Evolutionary conservation across 192 early-diverging fungal genomes (phyloP).

Genomic region (Rhizophagus prolifer): DNA sequence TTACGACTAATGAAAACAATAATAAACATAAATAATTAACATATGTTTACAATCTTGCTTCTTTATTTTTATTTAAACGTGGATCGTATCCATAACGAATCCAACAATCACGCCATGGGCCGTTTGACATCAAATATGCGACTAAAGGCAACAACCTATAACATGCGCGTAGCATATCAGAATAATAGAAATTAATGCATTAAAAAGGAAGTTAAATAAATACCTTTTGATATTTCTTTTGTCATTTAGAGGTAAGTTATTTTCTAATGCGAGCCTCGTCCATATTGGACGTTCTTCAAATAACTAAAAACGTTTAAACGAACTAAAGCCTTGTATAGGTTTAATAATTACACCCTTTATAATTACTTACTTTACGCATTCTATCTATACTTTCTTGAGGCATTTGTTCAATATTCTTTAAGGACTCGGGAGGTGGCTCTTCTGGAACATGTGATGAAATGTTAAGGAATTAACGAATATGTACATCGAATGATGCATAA

Average conservation of each 20-base stretch:
- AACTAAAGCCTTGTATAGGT: background rate
- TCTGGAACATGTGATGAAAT: slow-evolving; percentile 29
- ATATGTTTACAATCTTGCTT: slow-evolving; percentile 31
- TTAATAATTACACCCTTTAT: background rate
- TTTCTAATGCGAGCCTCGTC: slow-evolving; percentile 39
- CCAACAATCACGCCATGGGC: slow-evolving; percentile 52
- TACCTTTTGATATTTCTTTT: slow-evolving; percentile 33
- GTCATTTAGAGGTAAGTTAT: slow-evolving; percentile 20
- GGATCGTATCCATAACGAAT: slow-evolving; percentile 49
- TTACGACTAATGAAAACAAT: background rate
- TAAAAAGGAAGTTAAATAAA: background rate
- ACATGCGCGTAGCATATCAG: background rate
- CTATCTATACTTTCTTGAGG: slow-evolving; percentile 25
- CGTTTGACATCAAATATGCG: slow-evolving; percentile 41
- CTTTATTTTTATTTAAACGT: slow-evolving; percentile 29
- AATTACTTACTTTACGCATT: slow-evolving; percentile 22
- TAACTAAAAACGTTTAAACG: slow-evolving; percentile 26
- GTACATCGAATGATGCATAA: background rate
- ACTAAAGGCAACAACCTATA: slow-evolving; percentile 33
- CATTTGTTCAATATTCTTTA: slow-evolving; percentile 21
- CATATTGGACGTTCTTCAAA: slow-evolving; percentile 50
- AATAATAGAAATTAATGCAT: slow-evolving; percentile 1
- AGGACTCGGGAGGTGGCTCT: slow-evolving; percentile 30
- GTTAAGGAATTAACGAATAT: background rate
- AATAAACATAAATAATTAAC: background rate